Evolutionary conservation across 179 eudicot species (phyloP), one percentile per base, ranked within the genome.

Genomic region (Silene vulgaris): DNA sequence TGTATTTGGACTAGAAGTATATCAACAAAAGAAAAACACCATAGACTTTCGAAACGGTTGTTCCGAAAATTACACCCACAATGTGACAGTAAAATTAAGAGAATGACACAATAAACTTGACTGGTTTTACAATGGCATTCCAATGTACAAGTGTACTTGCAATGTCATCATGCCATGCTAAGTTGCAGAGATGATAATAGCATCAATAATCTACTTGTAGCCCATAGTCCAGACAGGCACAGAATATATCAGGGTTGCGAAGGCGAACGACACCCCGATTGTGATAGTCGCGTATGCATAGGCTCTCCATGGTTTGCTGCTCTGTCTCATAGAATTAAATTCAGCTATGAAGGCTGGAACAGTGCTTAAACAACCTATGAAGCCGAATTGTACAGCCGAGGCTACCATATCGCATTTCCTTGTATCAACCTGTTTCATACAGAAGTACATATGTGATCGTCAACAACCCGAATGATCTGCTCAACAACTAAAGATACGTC

Each of bases 321-420:
- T 88, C 77, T 73, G 82, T 75, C 88, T 83, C 92, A 93, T 88
- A 1, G 87, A 86, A 67, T 90, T 83, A 50, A 86, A 87, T 80
- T 92, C 97, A 4, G 90, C 96, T 73, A 91, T 82, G 81, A 91
- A 89, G 3, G 97, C 91, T 4, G 97, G 91, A 30, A 93, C 97
- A 5, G 97, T 90, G 83, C 96, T 92, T 71, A 92, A 81, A 72
- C 94, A 89, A 60, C 97, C 94, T 81, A 89, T 45, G 30, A 92
- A 77, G 0, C 97, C 97, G 23, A 92, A 81, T 74, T 91, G 94
- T n/a, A 92, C 35, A 3, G 89, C 96, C 3, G 85, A 43, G 8
- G 91, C 91, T 16, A 87, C 79, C 1, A 89, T 85, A 70, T 84
- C 79, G 20, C 89, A 89, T 5, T 74, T 69, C 71, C 78, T 71